Conservation (phyloP, 306 rosid genomes). For the Erythrophleum fordii region DNA sequence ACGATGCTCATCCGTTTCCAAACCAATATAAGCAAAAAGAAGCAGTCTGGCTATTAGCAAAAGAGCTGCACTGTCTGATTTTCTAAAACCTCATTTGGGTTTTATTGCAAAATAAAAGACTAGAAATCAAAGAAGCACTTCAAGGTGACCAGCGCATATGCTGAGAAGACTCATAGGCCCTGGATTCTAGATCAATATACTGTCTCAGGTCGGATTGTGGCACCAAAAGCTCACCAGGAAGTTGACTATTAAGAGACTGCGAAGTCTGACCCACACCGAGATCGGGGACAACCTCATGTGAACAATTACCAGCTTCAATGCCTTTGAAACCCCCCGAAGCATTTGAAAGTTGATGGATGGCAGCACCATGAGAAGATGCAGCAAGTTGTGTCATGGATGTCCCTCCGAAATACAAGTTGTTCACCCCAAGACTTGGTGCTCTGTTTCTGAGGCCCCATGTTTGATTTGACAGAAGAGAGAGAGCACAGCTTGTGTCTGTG, state of each 20-base stretch:
- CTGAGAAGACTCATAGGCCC: constrained; percentile 51
- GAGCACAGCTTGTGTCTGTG: constrained; percentile 91
- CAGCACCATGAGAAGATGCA: constrained; percentile 53
- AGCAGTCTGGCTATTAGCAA: neutral
- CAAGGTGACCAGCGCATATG: constrained; percentile 74
- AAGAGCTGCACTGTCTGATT: neutral
- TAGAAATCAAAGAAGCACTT: constrained; percentile 28
- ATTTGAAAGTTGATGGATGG: constrained; percentile 53
- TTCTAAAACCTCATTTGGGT: neutral
- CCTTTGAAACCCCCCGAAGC: constrained; percentile 66
- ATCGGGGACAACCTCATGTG: constrained; percentile 55
- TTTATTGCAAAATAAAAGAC: neutral
- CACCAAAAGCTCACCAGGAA: constrained; percentile 52
- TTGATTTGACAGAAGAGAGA: constrained; percentile 99
- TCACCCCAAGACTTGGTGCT: constrained; percentile 58
- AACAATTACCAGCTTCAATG: constrained; percentile 52
- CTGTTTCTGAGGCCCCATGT: constrained; percentile 77
- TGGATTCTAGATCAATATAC: constrained; percentile 59
- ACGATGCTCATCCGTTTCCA: neutral
- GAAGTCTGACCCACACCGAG: constrained; percentile 68
- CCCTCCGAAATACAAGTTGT: constrained; percentile 54
- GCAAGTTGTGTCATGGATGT: constrained; percentile 60
- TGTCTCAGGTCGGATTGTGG: constrained; percentile 67
- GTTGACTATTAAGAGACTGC: constrained; percentile 53
- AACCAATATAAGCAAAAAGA: neutral